A percentile compares a stretch with the other conserved stretches of the same genome.
Evolutionary conservation across 257 asterid genomes (phyloP).

Genomic region (Pogostemon cablin): DNA sequence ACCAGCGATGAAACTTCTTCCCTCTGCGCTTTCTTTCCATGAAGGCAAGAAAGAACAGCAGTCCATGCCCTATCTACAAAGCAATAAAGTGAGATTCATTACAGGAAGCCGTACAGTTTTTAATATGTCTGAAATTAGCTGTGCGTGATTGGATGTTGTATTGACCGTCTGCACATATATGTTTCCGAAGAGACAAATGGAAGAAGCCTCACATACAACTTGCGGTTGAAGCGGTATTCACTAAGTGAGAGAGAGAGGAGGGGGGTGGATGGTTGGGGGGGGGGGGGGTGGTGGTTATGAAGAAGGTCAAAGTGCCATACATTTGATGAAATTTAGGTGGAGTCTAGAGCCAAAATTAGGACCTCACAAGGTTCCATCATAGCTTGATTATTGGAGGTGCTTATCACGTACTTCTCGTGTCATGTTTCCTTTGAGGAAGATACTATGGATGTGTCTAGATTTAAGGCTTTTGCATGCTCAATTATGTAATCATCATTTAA

Average conservation of each 20-base stretch:
- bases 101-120: slow-evolving; percentile 16
- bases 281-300: slow-evolving; percentile 15
- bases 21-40: slow-evolving; percentile 62
- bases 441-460: slow-evolving; percentile 17
- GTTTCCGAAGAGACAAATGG: slow-evolving; percentile 46
- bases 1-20: slow-evolving; percentile 59
- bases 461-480: slow-evolving; percentile 6
- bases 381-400: slow-evolving; percentile 43
- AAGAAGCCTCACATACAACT: slow-evolving; percentile 34
- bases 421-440: slow-evolving; percentile 33
- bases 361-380: slow-evolving; percentile 63
- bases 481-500: not conserved
- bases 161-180: slow-evolving; percentile 49
- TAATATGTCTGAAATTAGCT: slow-evolving; percentile 26
- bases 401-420: slow-evolving; percentile 47
- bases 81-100: slow-evolving; percentile 24
- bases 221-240: slow-evolving; percentile 43
- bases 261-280: slow-evolving; percentile 27
- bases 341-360: slow-evolving; percentile 35
- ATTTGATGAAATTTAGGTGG: slow-evolving; percentile 43
- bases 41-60: slow-evolving; percentile 25
- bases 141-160: slow-evolving; percentile 37
- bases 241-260: slow-evolving; percentile 30
- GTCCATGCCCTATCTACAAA: slow-evolving; percentile 40
- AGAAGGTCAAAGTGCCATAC: slow-evolving; percentile 45